Conservation (phyloP, 805 yeast species). For the Candida insectorum region DNA sequence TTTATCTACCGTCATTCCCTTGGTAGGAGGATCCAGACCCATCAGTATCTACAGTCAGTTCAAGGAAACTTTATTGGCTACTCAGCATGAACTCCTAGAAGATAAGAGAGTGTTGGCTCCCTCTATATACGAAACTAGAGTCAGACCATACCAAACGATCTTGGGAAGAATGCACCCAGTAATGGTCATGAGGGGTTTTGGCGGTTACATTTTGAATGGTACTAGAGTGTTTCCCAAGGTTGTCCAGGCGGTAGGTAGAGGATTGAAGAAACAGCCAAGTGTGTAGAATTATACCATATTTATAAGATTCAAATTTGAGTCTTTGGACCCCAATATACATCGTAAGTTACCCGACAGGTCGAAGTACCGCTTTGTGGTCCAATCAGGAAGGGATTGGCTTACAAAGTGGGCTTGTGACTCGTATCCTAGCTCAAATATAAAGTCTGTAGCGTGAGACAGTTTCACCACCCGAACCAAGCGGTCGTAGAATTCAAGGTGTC, state of each 20-base stretch:
- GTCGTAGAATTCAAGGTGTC: slow-evolving; percentile 67
- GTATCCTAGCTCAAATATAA: slow-evolving; percentile 78
- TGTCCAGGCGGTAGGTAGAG: slow-evolving; percentile 68
- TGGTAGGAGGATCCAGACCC: slow-evolving; percentile 82
- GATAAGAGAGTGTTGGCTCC: slow-evolving; percentile 81
- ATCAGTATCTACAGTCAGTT: slow-evolving; percentile 76
- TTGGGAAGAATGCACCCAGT: slow-evolving; percentile 93
- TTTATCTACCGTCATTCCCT: slow-evolving; percentile 58
- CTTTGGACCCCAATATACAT: slow-evolving; percentile 64
- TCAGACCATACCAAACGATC: slow-evolving; percentile 85
- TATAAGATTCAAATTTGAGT: too few species aligned
- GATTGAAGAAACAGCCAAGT: slow-evolving; percentile 39
- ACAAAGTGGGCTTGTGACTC: slow-evolving; percentile 51
- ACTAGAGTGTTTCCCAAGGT: slow-evolving; percentile 73
- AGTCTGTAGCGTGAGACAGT: slow-evolving; percentile 45
- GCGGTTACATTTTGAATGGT: slow-evolving; percentile 83
- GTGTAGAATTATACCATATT: too few species aligned
- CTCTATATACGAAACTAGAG: slow-evolving; percentile 74
- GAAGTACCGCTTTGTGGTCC: slow-evolving; percentile 47
- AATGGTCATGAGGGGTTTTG: slow-evolving; percentile 91
- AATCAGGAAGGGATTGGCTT: slow-evolving; percentile 23
- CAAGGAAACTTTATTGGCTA: slow-evolving; percentile 74
- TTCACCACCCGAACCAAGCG: slow-evolving; percentile 48
- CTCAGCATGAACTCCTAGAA: slow-evolving; percentile 62
- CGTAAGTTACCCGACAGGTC: slow-evolving; percentile 56